These are phyloP conservation scores for Hortiboletus campestris DNA, from an alignment of 768 basidiomycete species.

Conservation along the genomic window DNA sequence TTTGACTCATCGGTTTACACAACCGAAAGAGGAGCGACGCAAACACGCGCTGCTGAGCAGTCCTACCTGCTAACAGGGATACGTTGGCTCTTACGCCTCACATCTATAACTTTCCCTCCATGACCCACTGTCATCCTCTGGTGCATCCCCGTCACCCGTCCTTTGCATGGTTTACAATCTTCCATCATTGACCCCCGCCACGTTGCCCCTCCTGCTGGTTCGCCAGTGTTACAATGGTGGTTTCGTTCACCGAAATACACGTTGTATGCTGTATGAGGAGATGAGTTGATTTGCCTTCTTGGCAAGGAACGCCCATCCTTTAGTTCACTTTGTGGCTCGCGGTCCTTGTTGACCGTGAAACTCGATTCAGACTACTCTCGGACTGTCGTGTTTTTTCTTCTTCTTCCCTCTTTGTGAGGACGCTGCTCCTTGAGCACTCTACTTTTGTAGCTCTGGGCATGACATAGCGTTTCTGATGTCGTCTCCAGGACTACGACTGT, in stretches of 20 bases:
- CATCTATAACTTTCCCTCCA: not conserved
- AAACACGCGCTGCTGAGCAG: not conserved
- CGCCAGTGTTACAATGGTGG: not conserved
- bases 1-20: not conserved
- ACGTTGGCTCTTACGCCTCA: not conserved
- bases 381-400: slow-evolving; percentile 16
- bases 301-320: slow-evolving; percentile 12
- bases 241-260: not conserved
- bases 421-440: not conserved
- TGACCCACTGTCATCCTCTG: slow-evolving; percentile 9
- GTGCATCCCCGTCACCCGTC: not conserved
- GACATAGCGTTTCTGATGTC: not conserved
- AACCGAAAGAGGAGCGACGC: slow-evolving; percentile 2
- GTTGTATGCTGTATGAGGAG: slow-evolving; percentile 19
- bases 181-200: not conserved
- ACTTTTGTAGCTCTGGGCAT: not conserved
- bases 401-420: slow-evolving; percentile 17
- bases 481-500: slow-evolving; percentile 1
- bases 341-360: slow-evolving; percentile 15
- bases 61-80: not conserved
- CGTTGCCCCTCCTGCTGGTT: slow-evolving; percentile 10
- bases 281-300: not conserved
- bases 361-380: slow-evolving; percentile 38
- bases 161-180: not conserved
- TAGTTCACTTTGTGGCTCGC: slow-evolving; percentile 32